These are phyloP conservation scores for Rhodotorula sp. DNA, from an alignment of 1,284 basidiomycete genomes.

Conservation along the genomic window DNA sequence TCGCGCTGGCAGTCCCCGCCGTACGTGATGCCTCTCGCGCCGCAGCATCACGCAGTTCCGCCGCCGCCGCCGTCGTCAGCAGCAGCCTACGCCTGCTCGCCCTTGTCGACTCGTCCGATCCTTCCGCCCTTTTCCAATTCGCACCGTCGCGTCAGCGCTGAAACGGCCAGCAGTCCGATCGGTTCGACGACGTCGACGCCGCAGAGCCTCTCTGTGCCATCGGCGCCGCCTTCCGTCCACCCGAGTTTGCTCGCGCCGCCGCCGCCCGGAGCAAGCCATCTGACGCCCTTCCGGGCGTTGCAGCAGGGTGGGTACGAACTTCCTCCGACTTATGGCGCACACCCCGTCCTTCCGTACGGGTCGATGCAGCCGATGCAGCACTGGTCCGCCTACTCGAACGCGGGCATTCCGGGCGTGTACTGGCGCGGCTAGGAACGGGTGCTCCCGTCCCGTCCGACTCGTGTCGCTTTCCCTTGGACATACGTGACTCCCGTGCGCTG, in stretches of 20 bases:
- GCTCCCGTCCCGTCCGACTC: background rate
- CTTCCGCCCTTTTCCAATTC: background rate
- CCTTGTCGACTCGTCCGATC: background rate
- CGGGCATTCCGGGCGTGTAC: constrained; percentile 26
- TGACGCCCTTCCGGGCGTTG: background rate
- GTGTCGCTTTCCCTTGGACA: background rate
- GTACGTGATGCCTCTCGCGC: background rate
- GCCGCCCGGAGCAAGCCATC: too few species aligned
- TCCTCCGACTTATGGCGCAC: background rate
- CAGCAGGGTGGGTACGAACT: background rate
- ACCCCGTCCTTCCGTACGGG: background rate
- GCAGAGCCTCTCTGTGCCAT: background rate
- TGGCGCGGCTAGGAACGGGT: constrained; percentile 6
- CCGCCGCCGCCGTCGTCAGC: background rate
- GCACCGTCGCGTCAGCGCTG: background rate
- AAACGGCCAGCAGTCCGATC: background rate
- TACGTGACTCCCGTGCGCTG: background rate
- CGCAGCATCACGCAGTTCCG: background rate
- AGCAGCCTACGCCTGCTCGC: background rate
- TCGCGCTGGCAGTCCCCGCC: background rate
- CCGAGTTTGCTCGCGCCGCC: background rate
- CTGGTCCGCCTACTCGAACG: constrained; percentile 24
- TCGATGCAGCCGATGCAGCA: background rate
- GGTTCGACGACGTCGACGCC: background rate
- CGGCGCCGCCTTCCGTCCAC: background rate